Conservation (phyloP, 306 rosid genomes). For the Trichosanthes cucumerina region DNA sequence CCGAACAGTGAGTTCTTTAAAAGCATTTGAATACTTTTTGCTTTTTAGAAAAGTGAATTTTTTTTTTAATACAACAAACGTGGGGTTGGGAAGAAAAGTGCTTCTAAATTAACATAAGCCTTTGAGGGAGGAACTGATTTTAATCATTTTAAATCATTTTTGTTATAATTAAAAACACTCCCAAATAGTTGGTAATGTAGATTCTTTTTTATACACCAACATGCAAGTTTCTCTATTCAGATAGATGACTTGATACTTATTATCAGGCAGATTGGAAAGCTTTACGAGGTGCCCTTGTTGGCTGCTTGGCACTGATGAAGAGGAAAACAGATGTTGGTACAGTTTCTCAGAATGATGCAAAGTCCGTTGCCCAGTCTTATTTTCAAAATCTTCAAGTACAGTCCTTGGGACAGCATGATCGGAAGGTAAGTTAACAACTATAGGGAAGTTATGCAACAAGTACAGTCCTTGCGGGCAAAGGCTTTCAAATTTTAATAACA, state of each 20-base stretch:
- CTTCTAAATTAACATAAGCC: background rate
- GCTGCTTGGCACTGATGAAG: constrained; percentile 73
- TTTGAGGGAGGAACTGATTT: background rate
- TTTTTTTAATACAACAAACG: background rate
- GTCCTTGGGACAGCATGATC: constrained; percentile 75
- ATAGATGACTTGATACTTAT: constrained; percentile 14
- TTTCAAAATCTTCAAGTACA: constrained; percentile 64
- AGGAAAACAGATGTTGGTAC: constrained; percentile 54
- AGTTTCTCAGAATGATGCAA: constrained; percentile 58
- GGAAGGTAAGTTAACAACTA: constrained; percentile 43
- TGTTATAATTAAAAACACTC: background rate
- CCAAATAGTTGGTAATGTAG: background rate
- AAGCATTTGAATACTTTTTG: background rate
- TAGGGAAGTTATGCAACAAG: constrained; percentile 8
- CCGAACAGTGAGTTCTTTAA: background rate
- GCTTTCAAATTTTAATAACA: background rate
- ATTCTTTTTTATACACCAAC: background rate
- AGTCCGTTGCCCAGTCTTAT: constrained; percentile 51
- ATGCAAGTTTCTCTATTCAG: background rate
- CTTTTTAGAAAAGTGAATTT: background rate
- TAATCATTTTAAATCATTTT: background rate
- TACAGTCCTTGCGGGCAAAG: constrained; percentile 2
- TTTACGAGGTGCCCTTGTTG: constrained; percentile 86
- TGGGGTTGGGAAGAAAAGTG: background rate
- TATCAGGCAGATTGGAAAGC: constrained; percentile 99